These are phyloP conservation scores for Wickerhamiella sergipiensis DNA, from an alignment of 805 yeast genomes.

Conservation along the genomic window DNA sequence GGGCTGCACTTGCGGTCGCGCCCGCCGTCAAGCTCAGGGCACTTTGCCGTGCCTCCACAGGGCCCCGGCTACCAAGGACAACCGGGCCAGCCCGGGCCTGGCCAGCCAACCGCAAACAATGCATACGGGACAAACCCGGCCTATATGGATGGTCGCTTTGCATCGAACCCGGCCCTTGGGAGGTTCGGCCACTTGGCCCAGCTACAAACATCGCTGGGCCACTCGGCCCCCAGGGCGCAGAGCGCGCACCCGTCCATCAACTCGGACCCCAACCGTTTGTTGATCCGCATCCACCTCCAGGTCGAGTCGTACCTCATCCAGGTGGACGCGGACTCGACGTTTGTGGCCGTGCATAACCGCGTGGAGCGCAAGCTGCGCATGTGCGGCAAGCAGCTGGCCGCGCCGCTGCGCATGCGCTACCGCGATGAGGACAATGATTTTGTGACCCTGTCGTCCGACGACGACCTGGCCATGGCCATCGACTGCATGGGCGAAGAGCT, in stretches of 20 bases:
- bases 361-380: slow-evolving; percentile 44
- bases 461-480: slow-evolving; percentile 77
- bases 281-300: slow-evolving; percentile 23
- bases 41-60: not conserved
- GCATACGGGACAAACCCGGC: not conserved
- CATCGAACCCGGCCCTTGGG: slow-evolving; percentile 2
- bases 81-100: too few species aligned
- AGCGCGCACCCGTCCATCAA: slow-evolving; percentile 7
- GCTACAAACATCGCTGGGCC: not conserved
- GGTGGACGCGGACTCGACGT: slow-evolving; percentile 39
- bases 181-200: not conserved
- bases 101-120: not conserved
- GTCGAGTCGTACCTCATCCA: slow-evolving; percentile 45
- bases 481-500: slow-evolving; percentile 24
- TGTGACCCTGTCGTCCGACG: slow-evolving; percentile 71
- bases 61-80: not conserved
- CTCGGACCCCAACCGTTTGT: slow-evolving; percentile 14
- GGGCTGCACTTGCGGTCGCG: not conserved
- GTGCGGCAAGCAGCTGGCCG: slow-evolving; percentile 33
- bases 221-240: slow-evolving; percentile 1
- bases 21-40: not conserved
- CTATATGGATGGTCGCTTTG: slow-evolving; percentile 1
- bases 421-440: slow-evolving; percentile 94
- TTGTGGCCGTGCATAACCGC: slow-evolving; percentile 40
- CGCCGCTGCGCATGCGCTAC: slow-evolving; percentile 49